Evolutionary conservation across 1,284 basidiomycete species (phyloP).

Genomic region (Melampsora americana): DNA sequence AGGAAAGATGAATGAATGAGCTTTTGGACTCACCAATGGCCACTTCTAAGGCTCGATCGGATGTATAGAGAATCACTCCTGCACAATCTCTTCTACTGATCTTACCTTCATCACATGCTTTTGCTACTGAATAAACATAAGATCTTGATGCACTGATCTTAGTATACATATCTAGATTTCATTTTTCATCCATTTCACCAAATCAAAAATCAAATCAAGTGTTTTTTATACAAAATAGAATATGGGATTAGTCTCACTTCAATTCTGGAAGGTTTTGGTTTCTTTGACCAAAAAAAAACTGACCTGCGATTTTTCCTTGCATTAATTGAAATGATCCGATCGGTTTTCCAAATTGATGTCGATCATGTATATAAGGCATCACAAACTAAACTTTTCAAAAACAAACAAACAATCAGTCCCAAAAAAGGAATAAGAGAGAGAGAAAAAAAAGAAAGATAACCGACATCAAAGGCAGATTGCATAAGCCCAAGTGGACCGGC

Average conservation of each 20-base stretch:
- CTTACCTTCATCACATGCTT: slow-evolving; percentile 77
- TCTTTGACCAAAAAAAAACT: too few relatives aligned
- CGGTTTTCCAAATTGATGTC: slow-evolving; percentile 81
- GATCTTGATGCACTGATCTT: slow-evolving; percentile 80
- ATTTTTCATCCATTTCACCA: too few relatives aligned
- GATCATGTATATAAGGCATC: slow-evolving; percentile 81
- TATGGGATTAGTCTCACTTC: too few relatives aligned
- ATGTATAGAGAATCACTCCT: slow-evolving; percentile 83
- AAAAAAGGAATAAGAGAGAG: neutral
- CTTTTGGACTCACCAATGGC: slow-evolving; percentile 61
- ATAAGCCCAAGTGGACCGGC: slow-evolving; percentile 79
- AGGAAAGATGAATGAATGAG: too few relatives aligned
- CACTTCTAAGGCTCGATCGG: slow-evolving; percentile 85
- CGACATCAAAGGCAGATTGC: slow-evolving; percentile 74
- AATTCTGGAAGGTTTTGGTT: too few relatives aligned
- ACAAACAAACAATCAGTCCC: neutral
- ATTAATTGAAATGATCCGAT: slow-evolving; percentile 92
- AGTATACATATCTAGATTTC: slow-evolving; percentile 95
- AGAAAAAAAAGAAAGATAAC: neutral
- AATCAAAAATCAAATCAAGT: too few relatives aligned
- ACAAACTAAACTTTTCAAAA: slow-evolving; percentile 63
- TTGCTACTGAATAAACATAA: slow-evolving; percentile 88
- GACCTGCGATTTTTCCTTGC: slow-evolving; percentile 68
- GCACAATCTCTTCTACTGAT: slow-evolving; percentile 83
- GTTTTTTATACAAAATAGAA: too few relatives aligned